Percentiles rank a stretch among this genome's conserved stretches.
Conservation (phyloP, 78 protist species). For the Emiliania huxleyi region DNA sequence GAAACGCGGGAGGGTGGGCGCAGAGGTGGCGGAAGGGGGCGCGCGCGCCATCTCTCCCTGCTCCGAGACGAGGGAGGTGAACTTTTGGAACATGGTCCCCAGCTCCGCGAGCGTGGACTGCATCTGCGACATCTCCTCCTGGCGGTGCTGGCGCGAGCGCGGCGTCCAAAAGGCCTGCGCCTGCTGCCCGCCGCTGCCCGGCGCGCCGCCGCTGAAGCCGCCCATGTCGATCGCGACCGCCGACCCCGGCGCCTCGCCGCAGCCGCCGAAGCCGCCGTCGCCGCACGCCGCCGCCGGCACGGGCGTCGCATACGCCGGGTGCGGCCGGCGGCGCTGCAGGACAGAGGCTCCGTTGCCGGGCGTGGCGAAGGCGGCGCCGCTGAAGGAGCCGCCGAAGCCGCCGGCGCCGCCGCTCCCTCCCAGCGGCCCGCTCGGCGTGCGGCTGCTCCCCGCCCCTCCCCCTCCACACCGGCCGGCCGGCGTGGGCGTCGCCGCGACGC, state of each 20-base stretch:
- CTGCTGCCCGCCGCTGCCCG: background rate
- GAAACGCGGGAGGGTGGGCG: too few relatives aligned
- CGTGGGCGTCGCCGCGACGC: background rate
- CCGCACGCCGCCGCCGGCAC: background rate
- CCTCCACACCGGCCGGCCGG: background rate
- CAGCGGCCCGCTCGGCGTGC: too few relatives aligned
- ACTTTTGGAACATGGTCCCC: background rate
- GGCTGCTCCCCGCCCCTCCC: too few relatives aligned
- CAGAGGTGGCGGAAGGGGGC: too few relatives aligned
- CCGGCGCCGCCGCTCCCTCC: background rate
- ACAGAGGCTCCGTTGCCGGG: background rate
- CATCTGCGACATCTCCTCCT: background rate
- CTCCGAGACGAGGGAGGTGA: background rate
- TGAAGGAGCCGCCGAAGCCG: background rate
- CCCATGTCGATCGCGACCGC: background rate
- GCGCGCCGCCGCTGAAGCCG: background rate
- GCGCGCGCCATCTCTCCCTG: too few relatives aligned
- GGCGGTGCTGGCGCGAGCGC: background rate
- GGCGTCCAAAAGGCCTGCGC: background rate
- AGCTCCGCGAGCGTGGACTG: background rate
- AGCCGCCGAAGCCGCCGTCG: background rate
- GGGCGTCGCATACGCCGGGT: background rate
- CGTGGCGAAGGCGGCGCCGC: background rate
- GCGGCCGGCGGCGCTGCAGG: background rate
- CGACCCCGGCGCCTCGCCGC: background rate